These are phyloP conservation scores for Gautieria morchelliformis DNA, from an alignment of 768 basidiomycete species.

Conservation along the genomic window DNA sequence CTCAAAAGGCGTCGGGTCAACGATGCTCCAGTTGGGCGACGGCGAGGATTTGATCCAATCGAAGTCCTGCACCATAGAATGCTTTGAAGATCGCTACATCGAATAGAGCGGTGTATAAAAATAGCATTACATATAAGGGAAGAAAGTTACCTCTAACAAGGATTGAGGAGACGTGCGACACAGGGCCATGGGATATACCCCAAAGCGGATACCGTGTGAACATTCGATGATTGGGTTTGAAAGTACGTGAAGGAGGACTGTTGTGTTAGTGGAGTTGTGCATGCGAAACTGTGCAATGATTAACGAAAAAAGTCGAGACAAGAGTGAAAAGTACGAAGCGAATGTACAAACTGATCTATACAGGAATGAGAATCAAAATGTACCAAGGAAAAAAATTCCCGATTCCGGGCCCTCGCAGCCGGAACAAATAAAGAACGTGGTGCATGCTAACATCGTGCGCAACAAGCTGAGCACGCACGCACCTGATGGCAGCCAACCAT, in stretches of 20 bases:
- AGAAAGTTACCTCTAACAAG: slow-evolving; percentile 1
- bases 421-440: too few relatives aligned
- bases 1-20: neutral
- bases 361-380: too few relatives aligned
- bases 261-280: slow-evolving; percentile 58
- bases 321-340: too few relatives aligned
- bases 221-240: slow-evolving; percentile 80
- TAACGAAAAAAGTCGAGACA: neutral
- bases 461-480: slow-evolving; percentile 6
- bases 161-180: slow-evolving; percentile 10
- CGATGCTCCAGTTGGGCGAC: slow-evolving; percentile 62
- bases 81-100: slow-evolving; percentile 16
- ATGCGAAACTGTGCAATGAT: slow-evolving; percentile 62
- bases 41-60: slow-evolving; percentile 68
- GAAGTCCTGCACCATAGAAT: slow-evolving; percentile 67
- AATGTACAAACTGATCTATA: too few relatives aligned
- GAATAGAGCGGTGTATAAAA: neutral
- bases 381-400: too few relatives aligned
- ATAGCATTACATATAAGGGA: neutral
- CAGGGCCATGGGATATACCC: slow-evolving; percentile 42
- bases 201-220: slow-evolving; percentile 53
- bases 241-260: slow-evolving; percentile 54
- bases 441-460: neutral
- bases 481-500: slow-evolving; percentile 79
- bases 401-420: too few relatives aligned